Conservation (phyloP, 176 grass and related monocot species). For the Pontederia crassipes region DNA sequence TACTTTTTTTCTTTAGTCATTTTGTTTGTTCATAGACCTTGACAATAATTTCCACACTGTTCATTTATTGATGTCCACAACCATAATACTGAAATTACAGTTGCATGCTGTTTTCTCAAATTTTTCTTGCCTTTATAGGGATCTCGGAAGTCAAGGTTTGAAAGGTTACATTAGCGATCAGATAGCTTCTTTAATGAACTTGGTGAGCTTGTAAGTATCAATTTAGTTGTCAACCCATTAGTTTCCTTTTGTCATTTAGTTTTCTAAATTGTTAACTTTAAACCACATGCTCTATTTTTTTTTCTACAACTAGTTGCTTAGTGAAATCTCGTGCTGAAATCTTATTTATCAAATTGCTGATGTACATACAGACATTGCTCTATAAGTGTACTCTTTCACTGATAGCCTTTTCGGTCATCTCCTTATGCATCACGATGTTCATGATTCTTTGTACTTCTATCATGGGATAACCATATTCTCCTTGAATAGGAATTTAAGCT, state of each 20-base stretch:
- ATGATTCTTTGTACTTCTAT: too few relatives aligned
- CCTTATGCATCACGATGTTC: too few relatives aligned
- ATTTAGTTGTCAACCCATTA: neutral
- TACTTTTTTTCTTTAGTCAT: too few relatives aligned
- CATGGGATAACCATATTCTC: neutral
- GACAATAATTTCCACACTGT: too few relatives aligned
- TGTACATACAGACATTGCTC: too few relatives aligned
- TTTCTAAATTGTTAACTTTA: neutral
- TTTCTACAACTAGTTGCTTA: too few relatives aligned
- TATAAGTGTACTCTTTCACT: too few relatives aligned
- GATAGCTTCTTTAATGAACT: conserved; percentile 73
- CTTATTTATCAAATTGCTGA: too few relatives aligned
- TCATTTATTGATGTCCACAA: too few relatives aligned
- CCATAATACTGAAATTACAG: neutral
- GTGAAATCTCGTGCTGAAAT: too few relatives aligned
- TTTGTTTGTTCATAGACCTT: too few relatives aligned
- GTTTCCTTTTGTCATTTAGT: neutral
- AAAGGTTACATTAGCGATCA: conserved; percentile 87
- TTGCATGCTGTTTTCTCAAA: neutral
- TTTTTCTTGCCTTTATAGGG: conserved; percentile 29
- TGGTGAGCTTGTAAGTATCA: conserved; percentile 99
- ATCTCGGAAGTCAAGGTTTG: conserved; percentile 88
- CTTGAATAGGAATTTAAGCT: conserved; percentile 78
- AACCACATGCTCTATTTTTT: neutral
- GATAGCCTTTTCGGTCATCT: too few relatives aligned